Conservation (phyloP, 768 basidiomycete genomes). For the Pleurotus citrinopileatus region DNA sequence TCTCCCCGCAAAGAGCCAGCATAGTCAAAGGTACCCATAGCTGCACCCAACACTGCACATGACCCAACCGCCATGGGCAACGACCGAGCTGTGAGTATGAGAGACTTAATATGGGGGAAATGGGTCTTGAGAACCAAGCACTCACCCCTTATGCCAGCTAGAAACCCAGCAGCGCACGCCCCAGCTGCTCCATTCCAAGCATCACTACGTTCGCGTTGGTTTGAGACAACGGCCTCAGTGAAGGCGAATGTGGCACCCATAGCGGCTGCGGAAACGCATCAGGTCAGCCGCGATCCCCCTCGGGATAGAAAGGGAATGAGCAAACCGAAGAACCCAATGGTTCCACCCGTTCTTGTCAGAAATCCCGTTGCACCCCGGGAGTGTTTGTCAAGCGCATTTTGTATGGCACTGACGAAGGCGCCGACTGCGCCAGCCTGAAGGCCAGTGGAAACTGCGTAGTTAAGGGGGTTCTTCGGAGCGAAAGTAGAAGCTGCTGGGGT, state of each 20-base stretch:
- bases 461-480: slow-evolving; percentile 51
- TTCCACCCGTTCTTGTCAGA: slow-evolving; percentile 82
- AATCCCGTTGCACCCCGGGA: slow-evolving; percentile 82
- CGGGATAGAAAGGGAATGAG: slow-evolving; percentile 10
- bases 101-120: slow-evolving; percentile 14
- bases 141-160: slow-evolving; percentile 82
- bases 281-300: neutral
- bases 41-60: slow-evolving; percentile 74
- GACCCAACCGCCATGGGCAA: slow-evolving; percentile 78
- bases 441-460: slow-evolving; percentile 54
- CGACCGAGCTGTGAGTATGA: slow-evolving; percentile 61
- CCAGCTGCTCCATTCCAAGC: slow-evolving; percentile 80
- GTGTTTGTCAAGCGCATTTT: slow-evolving; percentile 80
- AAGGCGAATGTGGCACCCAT: slow-evolving; percentile 87
- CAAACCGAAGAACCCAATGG: slow-evolving; percentile 90
- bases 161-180: slow-evolving; percentile 90
- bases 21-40: slow-evolving; percentile 80
- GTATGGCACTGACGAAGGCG: slow-evolving; percentile 62
- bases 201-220: slow-evolving; percentile 77
- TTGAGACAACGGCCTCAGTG: slow-evolving; percentile 79
- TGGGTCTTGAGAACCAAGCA: slow-evolving; percentile 8
- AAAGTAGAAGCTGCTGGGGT: slow-evolving; percentile 24
- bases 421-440: slow-evolving; percentile 68
- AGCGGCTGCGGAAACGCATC: slow-evolving; percentile 53
- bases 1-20: slow-evolving; percentile 57